Percentiles rank a stretch among this genome's conserved stretches.
phyloP scores from a whole-genome alignment of 2,329 filamentous ascomycete species.

The Pezicula rhizophila region DNA sequence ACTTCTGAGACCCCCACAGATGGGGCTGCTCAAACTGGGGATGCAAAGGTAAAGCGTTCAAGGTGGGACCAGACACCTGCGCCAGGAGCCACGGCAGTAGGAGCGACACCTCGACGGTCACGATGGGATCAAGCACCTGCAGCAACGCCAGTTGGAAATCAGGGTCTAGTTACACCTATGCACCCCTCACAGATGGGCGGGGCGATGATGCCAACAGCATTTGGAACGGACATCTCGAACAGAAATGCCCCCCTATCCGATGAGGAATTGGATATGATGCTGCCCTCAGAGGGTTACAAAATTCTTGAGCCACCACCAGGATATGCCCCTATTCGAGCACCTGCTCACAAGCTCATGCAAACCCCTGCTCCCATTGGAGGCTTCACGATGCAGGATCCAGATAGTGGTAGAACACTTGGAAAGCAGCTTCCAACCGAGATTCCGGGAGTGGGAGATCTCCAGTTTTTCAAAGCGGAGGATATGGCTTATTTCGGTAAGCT shows the following conservation, averaged over 20 bases:
- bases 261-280: constrained; percentile 86
- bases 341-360: constrained; percentile 67
- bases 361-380: constrained; percentile 72
- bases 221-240: constrained; percentile 74
- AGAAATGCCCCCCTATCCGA: constrained; percentile 82
- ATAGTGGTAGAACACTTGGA: constrained; percentile 73
- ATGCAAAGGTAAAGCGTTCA: constrained; percentile 60
- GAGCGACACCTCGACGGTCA: constrained; percentile 65
- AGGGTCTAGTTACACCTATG: constrained; percentile 72
- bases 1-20: constrained; percentile 51
- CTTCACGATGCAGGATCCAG: constrained; percentile 97
- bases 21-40: constrained; percentile 41
- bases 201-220: constrained; percentile 50
- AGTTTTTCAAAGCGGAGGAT: constrained; percentile 98
- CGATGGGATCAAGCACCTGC: constrained; percentile 89
- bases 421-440: constrained; percentile 94
- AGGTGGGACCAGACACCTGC: constrained; percentile 82
- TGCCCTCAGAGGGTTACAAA: constrained; percentile 90
- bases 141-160: constrained; percentile 67
- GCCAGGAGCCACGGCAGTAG: constrained; percentile 41
- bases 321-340: constrained; percentile 76
- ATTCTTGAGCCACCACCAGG: constrained; percentile 85
- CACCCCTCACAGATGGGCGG: constrained; percentile 59
- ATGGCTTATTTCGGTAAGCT: constrained; percentile 99
- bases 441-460: constrained; percentile 88